These are phyloP conservation scores for Lactarius psammicola DNA, from an alignment of 768 basidiomycete genomes.

Conservation along the genomic window DNA sequence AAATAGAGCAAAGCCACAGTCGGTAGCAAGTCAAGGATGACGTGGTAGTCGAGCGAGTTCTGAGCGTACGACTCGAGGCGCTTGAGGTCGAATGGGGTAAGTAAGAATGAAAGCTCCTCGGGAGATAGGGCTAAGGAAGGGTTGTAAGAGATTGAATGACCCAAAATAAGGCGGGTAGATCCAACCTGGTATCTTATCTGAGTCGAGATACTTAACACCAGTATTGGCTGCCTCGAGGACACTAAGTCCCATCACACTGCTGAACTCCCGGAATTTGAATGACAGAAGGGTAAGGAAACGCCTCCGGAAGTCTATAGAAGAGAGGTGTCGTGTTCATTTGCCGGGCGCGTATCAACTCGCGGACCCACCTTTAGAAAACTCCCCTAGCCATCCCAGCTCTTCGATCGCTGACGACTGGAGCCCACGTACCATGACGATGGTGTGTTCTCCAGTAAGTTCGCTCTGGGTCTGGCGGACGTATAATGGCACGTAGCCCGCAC, in stretches of 20 bases:
- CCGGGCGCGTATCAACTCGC: not conserved
- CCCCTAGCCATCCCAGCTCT: slow-evolving; percentile 79
- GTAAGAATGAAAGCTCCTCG: slow-evolving; percentile 56
- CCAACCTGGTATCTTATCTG: slow-evolving; percentile 41
- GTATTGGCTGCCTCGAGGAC: slow-evolving; percentile 80
- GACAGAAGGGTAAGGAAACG: slow-evolving; percentile 88
- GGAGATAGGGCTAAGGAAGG: slow-evolving; percentile 46
- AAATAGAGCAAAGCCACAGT: slow-evolving; percentile 82
- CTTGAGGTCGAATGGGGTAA: slow-evolving; percentile 94
- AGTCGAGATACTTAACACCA: slow-evolving; percentile 51
- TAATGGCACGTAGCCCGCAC: slow-evolving; percentile 84
- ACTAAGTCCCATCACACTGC: slow-evolving; percentile 81
- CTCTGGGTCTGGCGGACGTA: slow-evolving; percentile 93
- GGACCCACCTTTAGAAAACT: slow-evolving; percentile 76
- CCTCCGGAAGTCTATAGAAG: slow-evolving; percentile 75
- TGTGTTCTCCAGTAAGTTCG: slow-evolving; percentile 95
- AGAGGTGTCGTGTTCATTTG: not conserved
- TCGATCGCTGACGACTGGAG: slow-evolving; percentile 62
- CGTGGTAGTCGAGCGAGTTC: slow-evolving; percentile 95
- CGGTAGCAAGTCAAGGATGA: slow-evolving; percentile 89
- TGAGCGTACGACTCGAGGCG: slow-evolving; percentile 94
- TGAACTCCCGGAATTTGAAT: slow-evolving; percentile 94
- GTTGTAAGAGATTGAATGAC: slow-evolving; percentile 30
- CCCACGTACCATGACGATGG: slow-evolving; percentile 91
- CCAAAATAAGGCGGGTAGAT: slow-evolving; percentile 8